Base-by-base conservation (phyloP, 805 yeast species). In the Huiozyma naganishii region DNA sequence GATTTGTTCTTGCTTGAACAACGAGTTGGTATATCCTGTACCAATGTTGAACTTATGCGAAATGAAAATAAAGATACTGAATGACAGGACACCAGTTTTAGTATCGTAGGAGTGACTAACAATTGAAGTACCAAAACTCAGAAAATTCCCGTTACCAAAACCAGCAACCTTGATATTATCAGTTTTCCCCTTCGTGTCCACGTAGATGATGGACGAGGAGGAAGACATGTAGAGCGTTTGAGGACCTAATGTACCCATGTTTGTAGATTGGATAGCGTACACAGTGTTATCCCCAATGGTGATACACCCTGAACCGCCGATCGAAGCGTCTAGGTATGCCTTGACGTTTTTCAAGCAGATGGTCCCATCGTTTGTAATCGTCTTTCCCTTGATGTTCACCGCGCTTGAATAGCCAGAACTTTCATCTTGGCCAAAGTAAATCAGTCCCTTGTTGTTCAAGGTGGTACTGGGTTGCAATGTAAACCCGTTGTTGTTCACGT, bases 271-370 rank as follows among this genome's bases (percentile, higher is more conserved):
- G 10, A 43, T 45, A 29, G 43, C 41, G 23, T 42, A 44, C 3
- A 41, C 28, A 36, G 45, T 32, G 32, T 45, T 42, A 6, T 33
- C 47, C 23, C 52, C 52, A 27, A 49, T 35, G 35, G 33, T 35
- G 29, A 49, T 43, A 47, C 52, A 49, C 38, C 52, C 52, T 12
- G 39, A 36, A 37, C 52, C 52, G 8, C 12, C n/a, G 12, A 49
- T 37, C 8, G 35, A 36, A 27, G 49, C 29, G 13, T 30, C 36
- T 27, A 47, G 44, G 17, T 34, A 28, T 23, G 29, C 44, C 7
- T 36, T 39, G 4, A 37, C 43, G 29, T 43, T 45, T 11, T 37
- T 41, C 38, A 47, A 33, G 39, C 52, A 49, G 12, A 49, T 40
- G 10, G 50, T 49, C 35, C 52, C 52, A 36, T 39, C 35, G 32